Evolutionary conservation across 345 rosid species (phyloP), one percentile per base, ranked within the genome.

Genomic region (Citrus australasica): DNA sequence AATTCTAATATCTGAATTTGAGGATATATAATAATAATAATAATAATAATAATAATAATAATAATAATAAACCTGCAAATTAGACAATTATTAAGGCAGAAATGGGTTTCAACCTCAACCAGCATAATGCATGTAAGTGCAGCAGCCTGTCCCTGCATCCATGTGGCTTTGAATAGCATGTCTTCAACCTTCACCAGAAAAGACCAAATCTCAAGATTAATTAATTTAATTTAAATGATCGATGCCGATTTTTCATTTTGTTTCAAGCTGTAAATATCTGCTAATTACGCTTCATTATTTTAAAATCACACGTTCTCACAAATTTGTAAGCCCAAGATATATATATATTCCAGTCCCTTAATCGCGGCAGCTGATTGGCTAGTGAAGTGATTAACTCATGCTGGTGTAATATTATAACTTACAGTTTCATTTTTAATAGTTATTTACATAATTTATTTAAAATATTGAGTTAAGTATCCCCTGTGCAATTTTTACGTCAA

Each of bases 131-230:
- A 78, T 7, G 73, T 6, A 17, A 17, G 58, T 17, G 17, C 81
- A 68, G 32, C 67, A 61, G 53, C 16, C 3, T 74, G 79, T 24
- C 79, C 28, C 42, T 46, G 19, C 58, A 27, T 30, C 77, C 85
- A 79, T 68, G 85, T 76, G 83, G 74, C 27, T 65, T 76, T 82
- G 71, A 79, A 64, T 25, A 25, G 48, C 35, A 33, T 79, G 80
- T 53, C 78, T 32, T 64, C 69, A 72, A 76, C 82, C 82, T 71
- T 2, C 85, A 59, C 82, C 78, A 76, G 78, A 76, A 32, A 25
- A 75, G 24, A 38, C 67, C 74, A 60, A 82, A 78, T 65, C 77
- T 79, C 35, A 8, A 59, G 30, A 37, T 59, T 32, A 30, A 75
- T 53, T 17, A 71, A 71, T 51, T 46, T 46, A 46, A 46, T 46